These are phyloP conservation scores for Phytopythium vexans DNA, from an alignment of 352 stramenopile species.

Conservation along the genomic window DNA sequence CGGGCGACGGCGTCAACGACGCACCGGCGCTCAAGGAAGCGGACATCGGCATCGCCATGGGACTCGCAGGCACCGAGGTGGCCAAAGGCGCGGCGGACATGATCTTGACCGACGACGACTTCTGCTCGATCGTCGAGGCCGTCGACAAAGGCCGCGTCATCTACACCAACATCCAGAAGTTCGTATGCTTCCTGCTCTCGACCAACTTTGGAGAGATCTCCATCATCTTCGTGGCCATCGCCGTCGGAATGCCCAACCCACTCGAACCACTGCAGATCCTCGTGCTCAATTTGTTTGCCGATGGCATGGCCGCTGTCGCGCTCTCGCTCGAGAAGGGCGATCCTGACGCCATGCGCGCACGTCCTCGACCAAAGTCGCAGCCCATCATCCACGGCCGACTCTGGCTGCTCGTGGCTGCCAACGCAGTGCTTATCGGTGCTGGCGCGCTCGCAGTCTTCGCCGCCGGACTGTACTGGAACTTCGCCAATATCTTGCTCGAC, in stretches of 20 bases:
- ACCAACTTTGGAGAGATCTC: constrained; percentile 91
- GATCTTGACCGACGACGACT: constrained; percentile 95
- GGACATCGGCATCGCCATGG: constrained; percentile 92
- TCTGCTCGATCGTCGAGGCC: constrained; percentile 92
- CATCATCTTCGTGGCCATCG: constrained; percentile 44
- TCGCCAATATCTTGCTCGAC: constrained; percentile 22
- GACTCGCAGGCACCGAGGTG: constrained; percentile 91
- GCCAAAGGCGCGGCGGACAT: constrained; percentile 96
- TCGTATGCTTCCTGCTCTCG: constrained; percentile 93
- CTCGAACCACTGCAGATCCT: constrained; percentile 94
- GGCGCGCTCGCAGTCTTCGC: constrained; percentile 25
- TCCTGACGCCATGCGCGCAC: constrained; percentile 17
- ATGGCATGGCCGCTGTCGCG: constrained; percentile 48
- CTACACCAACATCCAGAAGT: constrained; percentile 95
- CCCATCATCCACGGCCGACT: constrained; percentile 32
- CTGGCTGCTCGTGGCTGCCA: constrained; percentile 25
- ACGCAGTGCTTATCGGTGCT: constrained; percentile 23
- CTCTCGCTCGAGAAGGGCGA: constrained; percentile 32
- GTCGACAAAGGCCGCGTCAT: constrained; percentile 92
- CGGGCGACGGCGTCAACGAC: constrained; percentile 95
- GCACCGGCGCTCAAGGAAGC: constrained; percentile 92
- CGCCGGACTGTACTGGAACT: constrained; percentile 33
- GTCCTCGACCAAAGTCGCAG: constrained; percentile 20
- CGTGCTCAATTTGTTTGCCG: constrained; percentile 95
- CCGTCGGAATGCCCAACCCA: constrained; percentile 47